Conservation (phyloP, 768 basidiomycete species). For the Tricholoma terreum region DNA sequence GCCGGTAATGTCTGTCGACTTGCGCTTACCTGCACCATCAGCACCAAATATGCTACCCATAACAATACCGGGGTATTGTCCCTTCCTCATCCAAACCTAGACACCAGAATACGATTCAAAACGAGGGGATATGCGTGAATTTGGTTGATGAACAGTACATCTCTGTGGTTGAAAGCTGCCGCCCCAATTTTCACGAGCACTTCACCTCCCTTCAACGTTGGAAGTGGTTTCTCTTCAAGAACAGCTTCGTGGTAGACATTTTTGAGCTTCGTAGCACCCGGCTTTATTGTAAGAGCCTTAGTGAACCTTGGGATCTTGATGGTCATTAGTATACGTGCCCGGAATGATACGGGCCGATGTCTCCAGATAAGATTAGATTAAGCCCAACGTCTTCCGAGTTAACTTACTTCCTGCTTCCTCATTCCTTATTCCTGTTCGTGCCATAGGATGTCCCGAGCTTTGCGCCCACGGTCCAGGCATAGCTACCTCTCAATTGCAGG, state of each 20-base stretch:
- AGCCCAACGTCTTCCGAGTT: too few species aligned
- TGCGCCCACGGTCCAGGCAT: slow-evolving; percentile 51
- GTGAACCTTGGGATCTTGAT: slow-evolving; percentile 38
- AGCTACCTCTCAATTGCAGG: slow-evolving; percentile 45
- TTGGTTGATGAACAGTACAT: slow-evolving; percentile 38
- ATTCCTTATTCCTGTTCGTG: background rate
- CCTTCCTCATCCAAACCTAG: slow-evolving; percentile 74
- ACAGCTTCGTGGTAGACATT: slow-evolving; percentile 56
- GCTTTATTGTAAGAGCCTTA: slow-evolving; percentile 46
- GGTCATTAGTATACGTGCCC: too few species aligned
- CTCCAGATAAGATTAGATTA: slow-evolving; percentile 2
- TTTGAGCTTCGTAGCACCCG: slow-evolving; percentile 34
- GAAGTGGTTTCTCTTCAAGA: slow-evolving; percentile 48
- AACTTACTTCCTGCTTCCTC: background rate
- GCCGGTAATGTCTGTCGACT: background rate
- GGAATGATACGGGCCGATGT: background rate
- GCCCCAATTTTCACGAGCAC: slow-evolving; percentile 67
- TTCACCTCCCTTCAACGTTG: slow-evolving; percentile 50
- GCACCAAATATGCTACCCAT: slow-evolving; percentile 62
- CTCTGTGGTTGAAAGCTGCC: slow-evolving; percentile 75
- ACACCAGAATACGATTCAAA: slow-evolving; percentile 5
- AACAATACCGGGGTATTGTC: slow-evolving; percentile 61
- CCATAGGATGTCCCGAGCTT: slow-evolving; percentile 46
- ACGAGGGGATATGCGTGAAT: background rate
- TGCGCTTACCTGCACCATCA: slow-evolving; percentile 65